Conservation (phyloP, 768 basidiomycete genomes). For the Suillus hirtellus region DNA sequence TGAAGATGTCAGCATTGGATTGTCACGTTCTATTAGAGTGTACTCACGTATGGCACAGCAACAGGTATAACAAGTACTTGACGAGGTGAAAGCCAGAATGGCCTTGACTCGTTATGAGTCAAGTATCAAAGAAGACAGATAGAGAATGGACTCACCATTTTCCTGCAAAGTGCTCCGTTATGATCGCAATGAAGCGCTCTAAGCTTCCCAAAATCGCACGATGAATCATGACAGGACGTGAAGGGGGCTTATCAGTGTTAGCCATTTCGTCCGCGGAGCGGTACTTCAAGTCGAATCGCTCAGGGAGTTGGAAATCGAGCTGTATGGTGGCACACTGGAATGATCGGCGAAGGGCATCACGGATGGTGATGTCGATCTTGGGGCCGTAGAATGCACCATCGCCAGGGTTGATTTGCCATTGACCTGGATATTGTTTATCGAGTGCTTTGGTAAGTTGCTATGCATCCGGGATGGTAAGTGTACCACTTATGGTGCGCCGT, state of each 20-base stretch:
- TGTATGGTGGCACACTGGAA: constrained; percentile 99
- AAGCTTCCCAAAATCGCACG: constrained; percentile 93
- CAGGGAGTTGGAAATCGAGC: constrained; percentile 97
- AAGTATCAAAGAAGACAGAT: background rate
- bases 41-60: constrained; percentile 80
- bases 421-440: constrained; percentile 81
- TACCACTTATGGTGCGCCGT: background rate
- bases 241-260: constrained; percentile 52
- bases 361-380: constrained; percentile 97
- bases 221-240: constrained; percentile 96
- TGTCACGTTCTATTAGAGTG: background rate
- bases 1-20: constrained; percentile 15
- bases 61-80: constrained; percentile 96
- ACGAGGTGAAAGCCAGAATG: constrained; percentile 98
- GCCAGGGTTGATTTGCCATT: constrained; percentile 92
- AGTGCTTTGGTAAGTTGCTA: constrained; percentile 86
- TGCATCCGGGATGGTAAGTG: constrained; percentile 11
- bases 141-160: constrained; percentile 69
- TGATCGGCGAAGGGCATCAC: constrained; percentile 87
- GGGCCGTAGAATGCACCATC: constrained; percentile 99
- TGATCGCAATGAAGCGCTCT: constrained; percentile 95
- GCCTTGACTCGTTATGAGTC: constrained; percentile 49
- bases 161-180: constrained; percentile 96
- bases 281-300: constrained; percentile 94
- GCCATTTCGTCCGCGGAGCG: constrained; percentile 65